Base-by-base conservation (phyloP, 495 filamentous ascomycete species). In the Penicillium bialowiezense region DNA sequence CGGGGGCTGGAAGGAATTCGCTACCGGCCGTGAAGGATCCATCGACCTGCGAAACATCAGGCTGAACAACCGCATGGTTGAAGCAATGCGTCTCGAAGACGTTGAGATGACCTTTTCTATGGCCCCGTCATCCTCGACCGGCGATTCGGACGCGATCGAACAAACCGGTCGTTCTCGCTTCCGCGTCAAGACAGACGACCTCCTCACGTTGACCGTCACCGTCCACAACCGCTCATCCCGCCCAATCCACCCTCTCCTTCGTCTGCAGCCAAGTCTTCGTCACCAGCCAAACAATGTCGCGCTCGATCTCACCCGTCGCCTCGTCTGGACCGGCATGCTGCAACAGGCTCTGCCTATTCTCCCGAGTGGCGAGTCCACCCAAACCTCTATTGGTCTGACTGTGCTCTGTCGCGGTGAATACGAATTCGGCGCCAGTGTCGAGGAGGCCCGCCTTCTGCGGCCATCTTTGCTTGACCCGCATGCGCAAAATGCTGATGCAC, bases 271-370 rank as follows among this genome's bases (percentile, higher is more conserved):
- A 0, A 74, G 82, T 44, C 76, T 96, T 4, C 77, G 84, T 34
- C 81, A 91, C 51, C 84, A 91, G 21, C 80, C 87, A 2, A 78
- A 81, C 47, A 81, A 84, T 57, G 72, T 86, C 12, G 87, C 89
- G 13, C 80, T 96, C 14, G 91, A 97, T 61, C 81, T 95, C 15
- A 83, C 84, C n/a, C 82, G 86, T 55, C 85, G 88, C 41, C 77
- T 96, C 12, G 85, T 86, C 10, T 91, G 89, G 81, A 91, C 88
- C 47, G 91, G 91, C 1, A 81, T 88, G 46, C 63, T 95, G 42
- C 91, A 97, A 65, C 85, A 86, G 48, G 74, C 78, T 1, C 68
- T 96, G 0, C 81, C 82, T 3, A 61, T 81, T 4, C 57, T 96
- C 1, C 62, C 65, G 6, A 77, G 80, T 0, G 78, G 80, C 2